phyloP scores from a whole-genome alignment of 2,329 filamentous ascomycete species.

The Tolypocladium guangdongense region DNA sequence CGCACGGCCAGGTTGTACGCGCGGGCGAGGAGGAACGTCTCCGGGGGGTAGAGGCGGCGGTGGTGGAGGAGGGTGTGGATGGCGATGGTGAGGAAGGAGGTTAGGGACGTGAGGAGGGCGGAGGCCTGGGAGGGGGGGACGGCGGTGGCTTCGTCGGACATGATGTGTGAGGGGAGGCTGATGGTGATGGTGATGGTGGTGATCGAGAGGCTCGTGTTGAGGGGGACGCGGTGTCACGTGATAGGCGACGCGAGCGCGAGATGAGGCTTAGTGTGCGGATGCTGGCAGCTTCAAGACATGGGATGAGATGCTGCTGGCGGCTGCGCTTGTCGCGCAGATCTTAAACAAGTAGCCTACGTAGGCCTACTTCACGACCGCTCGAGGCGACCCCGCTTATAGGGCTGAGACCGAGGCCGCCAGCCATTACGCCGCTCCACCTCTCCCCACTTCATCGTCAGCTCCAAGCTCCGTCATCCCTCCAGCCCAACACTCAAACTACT shows the following conservation, averaged over 20 bases:
- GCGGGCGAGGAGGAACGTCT: constrained; percentile 67
- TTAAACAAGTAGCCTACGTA: too few relatives aligned
- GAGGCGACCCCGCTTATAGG: constrained; percentile 16
- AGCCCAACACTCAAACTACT: neutral
- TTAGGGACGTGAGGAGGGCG: constrained; percentile 56
- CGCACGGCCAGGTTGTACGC: constrained; percentile 78
- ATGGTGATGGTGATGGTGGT: neutral
- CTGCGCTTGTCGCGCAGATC: too few relatives aligned
- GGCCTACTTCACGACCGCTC: too few relatives aligned
- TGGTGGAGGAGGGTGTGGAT: constrained; percentile 82
- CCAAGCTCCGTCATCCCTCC: neutral
- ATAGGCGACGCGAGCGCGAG: neutral
- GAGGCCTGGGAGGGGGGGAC: constrained; percentile 25
- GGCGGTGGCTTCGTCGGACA: constrained; percentile 1
- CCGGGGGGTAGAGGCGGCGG: constrained; percentile 64
- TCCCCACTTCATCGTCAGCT: neutral
- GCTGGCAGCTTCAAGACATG: too few relatives aligned
- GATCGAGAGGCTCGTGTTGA: neutral
- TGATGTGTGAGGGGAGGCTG: neutral
- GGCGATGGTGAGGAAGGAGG: constrained; percentile 69
- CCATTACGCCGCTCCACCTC: neutral
- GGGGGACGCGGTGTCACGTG: neutral
- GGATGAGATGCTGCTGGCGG: too few relatives aligned
- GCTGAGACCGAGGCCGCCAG: constrained; percentile 14
- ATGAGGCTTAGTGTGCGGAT: too few relatives aligned